Evolutionary conservation across 345 rosid genomes (phyloP).

Genomic region (Excoecaria cochinchinensis): DNA sequence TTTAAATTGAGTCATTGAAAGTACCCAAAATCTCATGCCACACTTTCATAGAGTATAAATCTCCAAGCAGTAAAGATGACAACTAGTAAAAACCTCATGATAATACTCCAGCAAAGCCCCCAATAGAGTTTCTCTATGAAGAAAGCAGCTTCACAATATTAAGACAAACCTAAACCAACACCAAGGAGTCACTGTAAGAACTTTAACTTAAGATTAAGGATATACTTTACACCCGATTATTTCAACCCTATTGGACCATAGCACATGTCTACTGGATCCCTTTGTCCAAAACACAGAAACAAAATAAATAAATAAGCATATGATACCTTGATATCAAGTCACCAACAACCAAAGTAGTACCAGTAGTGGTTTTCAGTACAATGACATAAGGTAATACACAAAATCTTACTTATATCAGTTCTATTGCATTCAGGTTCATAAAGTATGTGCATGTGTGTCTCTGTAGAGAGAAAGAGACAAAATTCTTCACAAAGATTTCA

Average conservation of each 20-base stretch:
- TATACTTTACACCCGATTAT: not conserved
- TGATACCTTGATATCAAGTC: not conserved
- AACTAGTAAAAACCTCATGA: not conserved
- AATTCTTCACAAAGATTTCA: not conserved
- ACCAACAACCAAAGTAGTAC: not conserved
- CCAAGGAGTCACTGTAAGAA: not conserved
- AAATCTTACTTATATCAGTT: not conserved
- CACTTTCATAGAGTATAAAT: not conserved
- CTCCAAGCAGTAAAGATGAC: not conserved
- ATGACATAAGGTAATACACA: not conserved
- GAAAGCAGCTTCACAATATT: conserved; percentile 1
- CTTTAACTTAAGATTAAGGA: too few relatives aligned
- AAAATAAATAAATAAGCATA: not conserved
- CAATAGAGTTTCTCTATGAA: not conserved
- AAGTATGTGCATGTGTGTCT: too few relatives aligned
- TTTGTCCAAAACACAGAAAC: not conserved
- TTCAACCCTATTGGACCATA: not conserved
- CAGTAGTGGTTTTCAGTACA: not conserved
- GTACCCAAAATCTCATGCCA: not conserved
- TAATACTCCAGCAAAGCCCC: not conserved
- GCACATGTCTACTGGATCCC: not conserved
- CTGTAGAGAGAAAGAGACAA: not conserved
- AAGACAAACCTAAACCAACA: not conserved
- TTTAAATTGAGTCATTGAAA: not conserved
- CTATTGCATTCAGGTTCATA: too few relatives aligned